Conservation (phyloP, 306 rosid species). For the Senna tora region DNA sequence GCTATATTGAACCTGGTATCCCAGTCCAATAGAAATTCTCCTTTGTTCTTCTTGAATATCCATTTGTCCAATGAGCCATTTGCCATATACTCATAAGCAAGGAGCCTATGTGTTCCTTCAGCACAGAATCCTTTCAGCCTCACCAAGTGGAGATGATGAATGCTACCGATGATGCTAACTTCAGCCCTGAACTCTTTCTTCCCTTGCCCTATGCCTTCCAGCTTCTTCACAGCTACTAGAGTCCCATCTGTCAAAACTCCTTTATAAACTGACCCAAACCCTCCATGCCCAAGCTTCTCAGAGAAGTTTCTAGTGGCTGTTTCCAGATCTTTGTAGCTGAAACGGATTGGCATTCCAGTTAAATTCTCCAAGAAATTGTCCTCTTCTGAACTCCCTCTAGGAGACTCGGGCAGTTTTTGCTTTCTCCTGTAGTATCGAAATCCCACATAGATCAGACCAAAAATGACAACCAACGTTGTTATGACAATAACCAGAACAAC, state of each 20-base stretch:
- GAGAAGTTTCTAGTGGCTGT: slow-evolving; percentile 80
- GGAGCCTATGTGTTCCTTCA: slow-evolving; percentile 78
- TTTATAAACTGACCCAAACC: slow-evolving; percentile 89
- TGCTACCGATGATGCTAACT: slow-evolving; percentile 94
- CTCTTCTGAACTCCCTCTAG: slow-evolving; percentile 70
- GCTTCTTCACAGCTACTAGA: slow-evolving; percentile 81
- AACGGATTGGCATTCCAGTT: slow-evolving; percentile 78
- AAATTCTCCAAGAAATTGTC: slow-evolving; percentile 80
- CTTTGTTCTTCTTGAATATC: slow-evolving; percentile 69
- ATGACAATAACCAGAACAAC: slow-evolving; percentile 61
- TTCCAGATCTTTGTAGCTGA: slow-evolving; percentile 68
- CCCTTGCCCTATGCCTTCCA: slow-evolving; percentile 91
- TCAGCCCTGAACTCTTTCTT: slow-evolving; percentile 95
- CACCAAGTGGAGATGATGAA: slow-evolving; percentile 89
- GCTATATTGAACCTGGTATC: slow-evolving; percentile 79
- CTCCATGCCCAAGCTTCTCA: slow-evolving; percentile 86
- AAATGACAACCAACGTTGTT: slow-evolving; percentile 52
- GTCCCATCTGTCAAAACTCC: slow-evolving; percentile 79
- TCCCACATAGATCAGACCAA: slow-evolving; percentile 53
- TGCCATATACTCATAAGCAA: slow-evolving; percentile 84
- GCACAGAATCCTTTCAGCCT: slow-evolving; percentile 85
- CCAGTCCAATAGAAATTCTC: slow-evolving; percentile 72
- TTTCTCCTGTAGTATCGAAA: slow-evolving; percentile 52
- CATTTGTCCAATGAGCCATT: slow-evolving; percentile 86
- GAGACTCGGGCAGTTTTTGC: slow-evolving; percentile 48